These are phyloP conservation scores for Lentinula raphanica DNA, from an alignment of 768 basidiomycete genomes.

Conservation along the genomic window DNA sequence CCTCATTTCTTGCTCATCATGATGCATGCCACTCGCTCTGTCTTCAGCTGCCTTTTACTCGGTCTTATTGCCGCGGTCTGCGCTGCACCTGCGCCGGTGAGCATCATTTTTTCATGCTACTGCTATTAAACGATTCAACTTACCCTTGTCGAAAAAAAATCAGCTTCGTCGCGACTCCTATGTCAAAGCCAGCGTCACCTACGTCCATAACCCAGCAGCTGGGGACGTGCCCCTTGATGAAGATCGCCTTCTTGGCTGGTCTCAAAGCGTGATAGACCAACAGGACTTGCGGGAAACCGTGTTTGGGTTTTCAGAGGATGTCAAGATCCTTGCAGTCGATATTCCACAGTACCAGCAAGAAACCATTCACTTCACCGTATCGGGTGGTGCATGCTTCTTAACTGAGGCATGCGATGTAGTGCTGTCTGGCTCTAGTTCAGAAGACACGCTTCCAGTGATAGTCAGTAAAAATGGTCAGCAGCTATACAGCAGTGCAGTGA, in stretches of 20 bases:
- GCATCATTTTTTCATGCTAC: not conserved
- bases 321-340: not conserved
- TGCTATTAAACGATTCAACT: too few relatives aligned
- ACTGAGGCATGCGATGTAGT: not conserved
- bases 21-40: not conserved
- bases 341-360: not conserved
- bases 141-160: not conserved
- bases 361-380: not conserved
- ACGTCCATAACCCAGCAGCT: not conserved
- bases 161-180: not conserved
- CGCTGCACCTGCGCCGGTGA: not conserved
- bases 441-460: too few relatives aligned
- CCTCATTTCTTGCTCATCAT: not conserved
- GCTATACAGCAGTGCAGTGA: not conserved
- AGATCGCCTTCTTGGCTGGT: not conserved
- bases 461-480: too few relatives aligned
- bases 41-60: not conserved
- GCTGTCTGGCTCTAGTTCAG: too few relatives aligned
- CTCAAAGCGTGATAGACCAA: not conserved
- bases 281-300: not conserved
- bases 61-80: not conserved
- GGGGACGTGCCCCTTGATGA: not conserved
- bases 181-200: not conserved
- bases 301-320: not conserved
- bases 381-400: not conserved